These are phyloP conservation scores for Rubus idaeus DNA, from an alignment of 306 rosid genomes.

Conservation along the genomic window DNA sequence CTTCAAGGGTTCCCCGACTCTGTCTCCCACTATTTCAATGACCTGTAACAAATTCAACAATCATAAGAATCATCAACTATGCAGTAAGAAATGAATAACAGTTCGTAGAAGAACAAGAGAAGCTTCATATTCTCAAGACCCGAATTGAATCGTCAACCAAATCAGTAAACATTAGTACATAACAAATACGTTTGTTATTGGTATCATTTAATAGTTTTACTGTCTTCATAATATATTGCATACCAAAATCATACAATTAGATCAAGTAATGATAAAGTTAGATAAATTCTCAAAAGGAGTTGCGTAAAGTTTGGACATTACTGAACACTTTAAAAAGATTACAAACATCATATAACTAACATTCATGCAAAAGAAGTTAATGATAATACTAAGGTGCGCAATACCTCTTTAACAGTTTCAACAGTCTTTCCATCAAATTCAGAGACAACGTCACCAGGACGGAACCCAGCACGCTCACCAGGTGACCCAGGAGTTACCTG, in stretches of 20 bases:
- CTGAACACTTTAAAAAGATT: not conserved
- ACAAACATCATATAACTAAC: constrained; percentile 6
- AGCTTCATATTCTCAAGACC: not conserved
- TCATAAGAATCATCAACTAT: not conserved
- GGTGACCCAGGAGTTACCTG: constrained; percentile 91
- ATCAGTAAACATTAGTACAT: not conserved
- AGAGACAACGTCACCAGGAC: constrained; percentile 70
- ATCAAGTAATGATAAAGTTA: too few relatives aligned
- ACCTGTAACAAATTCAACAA: constrained; percentile 45
- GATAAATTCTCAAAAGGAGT: not conserved
- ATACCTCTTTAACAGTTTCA: constrained; percentile 65
- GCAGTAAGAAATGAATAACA: not conserved
- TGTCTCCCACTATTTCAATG: constrained; percentile 69
- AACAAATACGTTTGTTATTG: not conserved
- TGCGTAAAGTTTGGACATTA: not conserved
- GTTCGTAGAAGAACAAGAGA: not conserved
- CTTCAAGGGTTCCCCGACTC: constrained; percentile 59
- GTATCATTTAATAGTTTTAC: not conserved
- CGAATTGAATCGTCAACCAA: not conserved
- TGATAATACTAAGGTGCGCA: not conserved
- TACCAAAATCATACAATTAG: too few relatives aligned
- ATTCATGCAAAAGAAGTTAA: not conserved
- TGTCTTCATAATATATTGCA: not conserved
- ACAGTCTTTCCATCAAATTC: constrained; percentile 80
- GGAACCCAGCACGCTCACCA: constrained; percentile 76